These are phyloP conservation scores for Helichrysum umbraculigerum DNA, from an alignment of 129 eudicot species.

Conservation along the genomic window DNA sequence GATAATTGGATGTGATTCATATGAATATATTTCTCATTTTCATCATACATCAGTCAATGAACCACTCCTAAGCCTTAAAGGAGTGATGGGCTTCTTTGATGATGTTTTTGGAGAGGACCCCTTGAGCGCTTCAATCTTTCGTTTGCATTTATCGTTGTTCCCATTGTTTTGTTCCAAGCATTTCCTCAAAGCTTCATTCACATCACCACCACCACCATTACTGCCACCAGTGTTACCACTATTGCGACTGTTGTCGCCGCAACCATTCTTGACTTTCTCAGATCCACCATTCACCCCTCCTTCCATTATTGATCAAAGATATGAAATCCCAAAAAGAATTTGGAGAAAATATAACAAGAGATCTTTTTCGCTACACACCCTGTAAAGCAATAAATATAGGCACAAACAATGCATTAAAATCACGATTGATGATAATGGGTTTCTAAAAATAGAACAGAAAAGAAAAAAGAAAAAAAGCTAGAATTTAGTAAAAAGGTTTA, in stretches of 20 bases:
- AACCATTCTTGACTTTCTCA: conserved; percentile 21
- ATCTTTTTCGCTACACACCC: conserved; percentile 7
- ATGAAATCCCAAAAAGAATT: not conserved
- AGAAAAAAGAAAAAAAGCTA: too few species aligned
- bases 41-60: conserved; percentile 36
- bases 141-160: conserved; percentile 46
- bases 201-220: conserved; percentile 7
- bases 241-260: not conserved
- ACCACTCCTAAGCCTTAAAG: conserved; percentile 49
- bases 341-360: not conserved
- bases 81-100: conserved; percentile 29
- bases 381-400: not conserved
- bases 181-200: conserved; percentile 35
- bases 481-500: too few species aligned
- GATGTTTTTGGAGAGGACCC: conserved; percentile 27
- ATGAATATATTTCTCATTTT: not conserved
- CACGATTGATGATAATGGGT: not conserved
- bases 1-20: not conserved
- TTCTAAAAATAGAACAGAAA: too few species aligned
- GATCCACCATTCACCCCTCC: conserved; percentile 11
- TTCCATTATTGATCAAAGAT: conserved; percentile 23
- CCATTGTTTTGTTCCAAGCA: conserved; percentile 56
- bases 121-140: conserved; percentile 42
- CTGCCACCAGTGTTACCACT: not conserved
- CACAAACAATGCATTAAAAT: not conserved